A percentile compares a stretch with the other conserved stretches of the same genome.
phyloP scores from a whole-genome alignment of 306 rosid species.

The Rosa lucieae region DNA sequence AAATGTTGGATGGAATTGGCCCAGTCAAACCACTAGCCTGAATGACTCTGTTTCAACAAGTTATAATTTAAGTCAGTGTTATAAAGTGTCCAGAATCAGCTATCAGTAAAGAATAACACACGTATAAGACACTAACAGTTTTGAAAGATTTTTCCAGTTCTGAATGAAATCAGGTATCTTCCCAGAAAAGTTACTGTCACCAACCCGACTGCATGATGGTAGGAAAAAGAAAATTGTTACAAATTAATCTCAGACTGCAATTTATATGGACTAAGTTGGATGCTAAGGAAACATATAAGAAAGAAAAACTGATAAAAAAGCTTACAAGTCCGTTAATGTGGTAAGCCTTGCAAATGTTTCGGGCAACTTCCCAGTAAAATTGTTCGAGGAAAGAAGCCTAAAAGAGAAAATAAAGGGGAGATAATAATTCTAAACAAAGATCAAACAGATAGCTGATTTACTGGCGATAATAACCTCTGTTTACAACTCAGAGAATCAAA shows the following conservation, averaged over 20 bases:
- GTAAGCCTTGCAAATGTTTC: too few species aligned
- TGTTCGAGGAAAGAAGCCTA: too few species aligned
- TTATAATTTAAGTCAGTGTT: constrained; percentile 8
- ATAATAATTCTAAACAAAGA: too few species aligned
- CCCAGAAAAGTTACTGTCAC: too few species aligned
- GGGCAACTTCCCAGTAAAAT: too few species aligned
- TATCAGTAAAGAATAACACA: not conserved
- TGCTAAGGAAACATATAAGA: not conserved
- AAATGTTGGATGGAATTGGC: too few species aligned
- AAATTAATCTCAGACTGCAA: constrained; percentile 19
- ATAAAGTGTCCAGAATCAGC: not conserved
- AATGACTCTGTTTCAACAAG: not conserved
- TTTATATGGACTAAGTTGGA: not conserved
- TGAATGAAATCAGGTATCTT: constrained; percentile 6
- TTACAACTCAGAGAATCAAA: not conserved
- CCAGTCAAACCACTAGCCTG: too few species aligned
- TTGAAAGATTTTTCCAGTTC: constrained; percentile 48
- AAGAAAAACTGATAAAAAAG: not conserved
- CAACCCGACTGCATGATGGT: too few species aligned
- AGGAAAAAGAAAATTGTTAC: too few species aligned
- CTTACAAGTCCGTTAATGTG: too few species aligned
- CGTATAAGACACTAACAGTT: constrained; percentile 36
- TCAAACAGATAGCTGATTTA: too few species aligned
- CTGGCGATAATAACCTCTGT: not conserved
- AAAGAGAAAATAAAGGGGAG: too few species aligned